Evolutionary conservation across 2,329 filamentous ascomycete genomes (phyloP).

Genomic region (Colletotrichum chlorophyti): DNA sequence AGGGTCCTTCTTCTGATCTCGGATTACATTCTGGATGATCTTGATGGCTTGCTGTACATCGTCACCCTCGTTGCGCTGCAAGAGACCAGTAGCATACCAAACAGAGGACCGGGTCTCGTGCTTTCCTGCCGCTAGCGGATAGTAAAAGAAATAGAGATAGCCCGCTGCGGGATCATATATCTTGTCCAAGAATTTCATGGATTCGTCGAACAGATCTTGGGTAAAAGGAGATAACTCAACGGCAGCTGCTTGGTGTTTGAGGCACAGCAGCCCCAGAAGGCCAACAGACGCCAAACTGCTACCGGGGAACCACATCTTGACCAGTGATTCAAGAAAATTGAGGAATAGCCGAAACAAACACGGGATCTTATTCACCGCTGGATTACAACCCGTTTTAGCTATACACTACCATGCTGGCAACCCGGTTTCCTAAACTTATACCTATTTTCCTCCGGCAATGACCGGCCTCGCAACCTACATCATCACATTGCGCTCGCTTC

Average conservation of each 20-base stretch:
- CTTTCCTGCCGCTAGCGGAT: conserved; percentile 47
- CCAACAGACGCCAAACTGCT: background rate
- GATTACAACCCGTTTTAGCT: background rate
- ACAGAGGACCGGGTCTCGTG: conserved; percentile 63
- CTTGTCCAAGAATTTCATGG: conserved; percentile 60
- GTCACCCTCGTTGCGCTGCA: conserved; percentile 57
- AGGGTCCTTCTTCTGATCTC: conserved; percentile 56
- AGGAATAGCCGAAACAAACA: no score
- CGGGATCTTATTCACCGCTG: background rate
- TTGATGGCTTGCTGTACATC: conserved; percentile 57
- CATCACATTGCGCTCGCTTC: no score
- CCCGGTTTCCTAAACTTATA: no score
- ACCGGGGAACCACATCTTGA: background rate
- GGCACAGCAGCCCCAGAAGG: background rate
- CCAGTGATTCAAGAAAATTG: no score
- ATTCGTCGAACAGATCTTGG: conserved; percentile 50
- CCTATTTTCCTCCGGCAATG: background rate
- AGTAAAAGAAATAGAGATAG: conserved; percentile 58
- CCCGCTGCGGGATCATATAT: conserved; percentile 58
- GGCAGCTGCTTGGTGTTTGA: background rate
- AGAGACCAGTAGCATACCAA: conserved; percentile 65
- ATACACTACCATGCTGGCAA: no score
- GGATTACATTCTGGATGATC: conserved; percentile 61
- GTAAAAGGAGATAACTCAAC: conserved; percentile 35
- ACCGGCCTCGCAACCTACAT: no score